Evolutionary conservation across 73 alveolate species (phyloP).

Genomic region (Tetrahymena thermophila): DNA sequence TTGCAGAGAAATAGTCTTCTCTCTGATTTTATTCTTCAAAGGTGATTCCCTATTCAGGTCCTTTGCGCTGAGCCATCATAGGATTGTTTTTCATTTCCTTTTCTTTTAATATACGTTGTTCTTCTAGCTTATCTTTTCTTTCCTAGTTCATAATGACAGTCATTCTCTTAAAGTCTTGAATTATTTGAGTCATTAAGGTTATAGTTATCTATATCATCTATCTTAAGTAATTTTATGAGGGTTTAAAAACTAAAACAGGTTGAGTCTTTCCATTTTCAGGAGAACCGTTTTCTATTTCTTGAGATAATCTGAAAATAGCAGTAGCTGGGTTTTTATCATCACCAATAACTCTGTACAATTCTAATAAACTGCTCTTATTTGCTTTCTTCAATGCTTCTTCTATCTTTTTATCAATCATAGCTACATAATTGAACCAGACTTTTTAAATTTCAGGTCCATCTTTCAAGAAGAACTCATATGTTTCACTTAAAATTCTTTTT

Average conservation of each 20-base stretch:
- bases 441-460: slow-evolving; percentile 53
- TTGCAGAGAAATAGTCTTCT: not conserved
- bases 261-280: slow-evolving; percentile 27
- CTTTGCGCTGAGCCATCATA: slow-evolving; percentile 22
- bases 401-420: slow-evolving; percentile 61
- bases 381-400: slow-evolving; percentile 84
- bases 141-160: slow-evolving; percentile 67
- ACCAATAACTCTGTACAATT: slow-evolving; percentile 67
- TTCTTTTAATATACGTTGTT: slow-evolving; percentile 8
- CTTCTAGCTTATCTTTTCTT: slow-evolving; percentile 60
- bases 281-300: slow-evolving; percentile 32
- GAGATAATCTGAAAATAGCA: slow-evolving; percentile 42
- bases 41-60: not conserved
- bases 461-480: slow-evolving; percentile 70
- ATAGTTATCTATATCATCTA: slow-evolving; percentile 39
- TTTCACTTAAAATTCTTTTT: slow-evolving; percentile 54
- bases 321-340: slow-evolving; percentile 54
- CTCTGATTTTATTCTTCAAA: not conserved
- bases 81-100: slow-evolving; percentile 26
- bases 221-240: slow-evolving; percentile 28
- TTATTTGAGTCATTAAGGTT: slow-evolving; percentile 56
- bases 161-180: slow-evolving; percentile 58
- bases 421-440: slow-evolving; percentile 59
- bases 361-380: slow-evolving; percentile 79
- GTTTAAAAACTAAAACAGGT: slow-evolving; percentile 5